These are phyloP conservation scores for Cadophora gregata DNA, from an alignment of 2,329 filamentous ascomycete genomes.

Conservation along the genomic window DNA sequence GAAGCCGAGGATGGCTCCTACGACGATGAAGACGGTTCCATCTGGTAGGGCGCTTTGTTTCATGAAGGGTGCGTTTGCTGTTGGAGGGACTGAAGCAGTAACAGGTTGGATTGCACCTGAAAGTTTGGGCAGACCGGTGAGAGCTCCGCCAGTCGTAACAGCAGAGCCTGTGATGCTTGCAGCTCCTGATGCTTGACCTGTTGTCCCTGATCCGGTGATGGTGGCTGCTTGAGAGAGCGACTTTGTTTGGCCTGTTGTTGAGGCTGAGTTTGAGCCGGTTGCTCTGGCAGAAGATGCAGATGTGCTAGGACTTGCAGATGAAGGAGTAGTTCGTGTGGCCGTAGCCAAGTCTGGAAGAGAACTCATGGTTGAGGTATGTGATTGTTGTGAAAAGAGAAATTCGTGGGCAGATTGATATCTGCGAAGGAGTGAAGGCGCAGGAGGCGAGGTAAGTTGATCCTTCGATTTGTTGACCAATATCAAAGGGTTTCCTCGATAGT, in stretches of 20 bases:
- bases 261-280: slow-evolving; percentile 25
- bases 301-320: slow-evolving; percentile 36
- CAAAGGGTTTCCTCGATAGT: not conserved
- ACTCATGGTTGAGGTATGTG: slow-evolving; percentile 4
- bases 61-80: slow-evolving; percentile 88
- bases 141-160: slow-evolving; percentile 21
- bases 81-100: slow-evolving; percentile 79
- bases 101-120: slow-evolving; percentile 68
- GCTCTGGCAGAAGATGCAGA: slow-evolving; percentile 27
- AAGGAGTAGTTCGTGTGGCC: slow-evolving; percentile 30
- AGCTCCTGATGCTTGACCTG: slow-evolving; percentile 20
- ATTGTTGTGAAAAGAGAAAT: not conserved
- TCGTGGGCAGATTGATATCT: slow-evolving; percentile 24
- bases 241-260: slow-evolving; percentile 12
- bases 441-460: slow-evolving; percentile 16
- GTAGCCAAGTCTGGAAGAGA: slow-evolving; percentile 17
- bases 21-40: slow-evolving; percentile 94
- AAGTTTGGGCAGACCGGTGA: slow-evolving; percentile 56
- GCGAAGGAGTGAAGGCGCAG: slow-evolving; percentile 22
- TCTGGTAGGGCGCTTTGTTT: slow-evolving; percentile 83
- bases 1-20: slow-evolving; percentile 85
- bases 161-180: slow-evolving; percentile 30
- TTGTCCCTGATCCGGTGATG: slow-evolving; percentile 31
- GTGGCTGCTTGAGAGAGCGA: slow-evolving; percentile 18
- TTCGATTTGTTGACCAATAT: slow-evolving; percentile 6